Evolutionary conservation across 352 stramenopile species (phyloP).

Genomic region (Phytophthora cryptogea): DNA sequence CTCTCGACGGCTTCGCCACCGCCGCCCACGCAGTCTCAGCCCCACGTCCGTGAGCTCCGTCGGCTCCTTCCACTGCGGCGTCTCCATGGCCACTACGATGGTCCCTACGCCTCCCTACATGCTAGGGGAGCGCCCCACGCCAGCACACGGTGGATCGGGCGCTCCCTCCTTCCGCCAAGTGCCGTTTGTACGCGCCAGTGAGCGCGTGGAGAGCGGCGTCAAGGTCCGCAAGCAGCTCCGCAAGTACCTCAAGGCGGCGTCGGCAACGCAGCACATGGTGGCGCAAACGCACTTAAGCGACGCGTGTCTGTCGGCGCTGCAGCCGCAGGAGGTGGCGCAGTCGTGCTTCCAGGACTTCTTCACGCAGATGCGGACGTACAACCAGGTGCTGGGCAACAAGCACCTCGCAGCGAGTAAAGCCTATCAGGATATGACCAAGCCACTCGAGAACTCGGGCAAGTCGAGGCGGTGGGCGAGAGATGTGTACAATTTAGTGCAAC

Average conservation of each 20-base stretch:
- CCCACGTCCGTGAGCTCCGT: constrained; percentile 17
- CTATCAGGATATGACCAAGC: constrained; percentile 75
- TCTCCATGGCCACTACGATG: constrained; percentile 33
- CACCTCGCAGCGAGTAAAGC: constrained; percentile 78
- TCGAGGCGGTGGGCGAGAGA: constrained; percentile 77
- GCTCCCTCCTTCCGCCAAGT: constrained; percentile 74
- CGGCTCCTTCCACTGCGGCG: neutral
- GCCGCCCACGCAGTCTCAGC: constrained; percentile 15
- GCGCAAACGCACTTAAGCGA: constrained; percentile 82
- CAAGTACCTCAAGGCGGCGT: constrained; percentile 84
- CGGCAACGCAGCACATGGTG: constrained; percentile 77
- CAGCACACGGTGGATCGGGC: constrained; percentile 54
- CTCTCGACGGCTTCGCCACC: constrained; percentile 12
- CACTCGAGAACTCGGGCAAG: constrained; percentile 76
- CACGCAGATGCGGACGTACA: constrained; percentile 77
- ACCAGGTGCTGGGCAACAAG: constrained; percentile 77
- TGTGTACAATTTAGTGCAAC: constrained; percentile 81
- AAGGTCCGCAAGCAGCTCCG: constrained; percentile 83
- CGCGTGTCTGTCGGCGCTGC: constrained; percentile 71
- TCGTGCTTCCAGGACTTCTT: constrained; percentile 84
- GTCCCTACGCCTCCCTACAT: constrained; percentile 76
- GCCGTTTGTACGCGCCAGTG: constrained; percentile 77
- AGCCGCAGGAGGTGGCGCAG: constrained; percentile 81
- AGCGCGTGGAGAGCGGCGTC: constrained; percentile 80
- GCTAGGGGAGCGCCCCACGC: constrained; percentile 74